These are phyloP conservation scores for Steccherinum ochraceum DNA, from an alignment of 768 basidiomycete species.

Conservation along the genomic window DNA sequence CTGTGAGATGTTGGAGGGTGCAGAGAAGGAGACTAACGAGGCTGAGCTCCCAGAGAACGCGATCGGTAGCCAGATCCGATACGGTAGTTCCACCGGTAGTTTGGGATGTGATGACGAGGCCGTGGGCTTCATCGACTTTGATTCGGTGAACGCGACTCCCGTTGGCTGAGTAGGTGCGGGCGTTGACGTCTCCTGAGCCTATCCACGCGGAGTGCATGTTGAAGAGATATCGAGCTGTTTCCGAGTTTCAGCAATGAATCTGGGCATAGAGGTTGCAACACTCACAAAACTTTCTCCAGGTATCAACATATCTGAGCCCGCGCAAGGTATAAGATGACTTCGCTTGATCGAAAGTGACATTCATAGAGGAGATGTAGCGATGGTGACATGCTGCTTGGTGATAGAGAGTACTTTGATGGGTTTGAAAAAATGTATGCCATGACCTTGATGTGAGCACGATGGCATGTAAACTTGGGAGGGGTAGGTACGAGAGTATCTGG, in stretches of 20 bases:
- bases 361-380: constrained; percentile 31
- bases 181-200: constrained; percentile 39
- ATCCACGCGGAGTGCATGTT: constrained; percentile 48
- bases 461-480: constrained; percentile 34
- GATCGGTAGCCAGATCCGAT: constrained; percentile 41
- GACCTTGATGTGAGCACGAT: constrained; percentile 32
- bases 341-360: constrained; percentile 25
- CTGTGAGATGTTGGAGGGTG: constrained; percentile 6
- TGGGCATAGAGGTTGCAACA: constrained; percentile 4
- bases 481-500: constrained; percentile 42
- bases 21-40: constrained; percentile 29
- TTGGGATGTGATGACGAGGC: constrained; percentile 55
- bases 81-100: constrained; percentile 52
- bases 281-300: constrained; percentile 64
- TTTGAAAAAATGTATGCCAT: constrained; percentile 41
- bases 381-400: constrained; percentile 50
- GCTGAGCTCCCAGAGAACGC: constrained; percentile 58
- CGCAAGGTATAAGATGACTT: constrained; percentile 25
- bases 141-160: constrained; percentile 56
- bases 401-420: constrained; percentile 49
- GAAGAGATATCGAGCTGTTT: constrained; percentile 39
- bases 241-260: constrained; percentile 4
- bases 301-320: constrained; percentile 29
- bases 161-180: constrained; percentile 27
- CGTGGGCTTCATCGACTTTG: constrained; percentile 63